Base-by-base conservation (phyloP, 495 filamentous ascomycete species). In the Aspergillus asperescens region DNA sequence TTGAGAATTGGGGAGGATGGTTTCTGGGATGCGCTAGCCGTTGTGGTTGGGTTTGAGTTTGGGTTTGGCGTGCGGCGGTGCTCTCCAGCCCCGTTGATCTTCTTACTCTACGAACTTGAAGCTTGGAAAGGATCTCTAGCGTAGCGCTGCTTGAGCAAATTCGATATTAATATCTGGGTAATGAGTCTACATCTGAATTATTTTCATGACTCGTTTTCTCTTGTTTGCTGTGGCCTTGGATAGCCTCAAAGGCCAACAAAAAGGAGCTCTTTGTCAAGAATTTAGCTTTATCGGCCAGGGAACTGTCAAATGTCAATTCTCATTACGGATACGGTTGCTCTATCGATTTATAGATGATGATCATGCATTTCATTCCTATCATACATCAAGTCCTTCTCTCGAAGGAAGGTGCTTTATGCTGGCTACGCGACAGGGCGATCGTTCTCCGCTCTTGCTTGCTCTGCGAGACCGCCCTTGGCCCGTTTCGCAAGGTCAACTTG, bases 361-460 rank as follows among this genome's bases (percentile, higher is more conserved):
- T 47, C 44, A 47, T 47, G 44, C 20, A n/a, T 42, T 32, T 51
- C 46, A 38, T 49, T 50, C 24, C 39, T 53, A 54, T 46, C 34
- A 50, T 58, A 53, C 50, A 58, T 39, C 31, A 18, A n/a, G n/a
- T 1, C 13, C 32, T 23, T 37, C 31, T 7, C 18, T 41, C 18
- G 41, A 22, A 27, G 12, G 13, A 20, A 37, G 29, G 28, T 5
- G 15, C n/a, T 16, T 38, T 52, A 38, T 28, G 41, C 16, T 24
- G 37, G 3, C 41, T 50, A 34, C 18, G n/a, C 27, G 25, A 24
- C 41, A 62, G 53, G 62, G 47, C 77, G 66, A 55, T 77, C 89
- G 71, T 97, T 96, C 57, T 91, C 89, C 6, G 94, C 90, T 58
- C 83, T 86, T 48, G 93, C 70, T 69, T 92, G 82, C 38, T 86